Evolutionary conservation across 176 grass and related monocot genomes (phyloP), one percentile per base, ranked within the genome.

Genomic region (Oryza coarctata): DNA sequence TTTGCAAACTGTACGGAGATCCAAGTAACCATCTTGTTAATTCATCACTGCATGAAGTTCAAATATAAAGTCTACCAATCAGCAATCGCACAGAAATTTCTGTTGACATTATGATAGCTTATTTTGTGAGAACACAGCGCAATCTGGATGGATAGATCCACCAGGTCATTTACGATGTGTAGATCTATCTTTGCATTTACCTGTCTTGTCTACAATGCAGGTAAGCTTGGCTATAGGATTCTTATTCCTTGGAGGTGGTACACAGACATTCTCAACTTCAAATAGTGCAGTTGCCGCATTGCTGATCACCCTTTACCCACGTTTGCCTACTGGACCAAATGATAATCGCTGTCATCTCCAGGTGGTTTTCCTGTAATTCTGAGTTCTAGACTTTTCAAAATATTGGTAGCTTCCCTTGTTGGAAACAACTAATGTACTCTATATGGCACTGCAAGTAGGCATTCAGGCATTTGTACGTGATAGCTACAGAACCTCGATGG

Each of bases 261-360:
- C 91, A 86, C 92, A 94, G 55, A 94, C 92, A 49, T 94, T 98
- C 87, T 94, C 95, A 75, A 94, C 92, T 68, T 87, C 79, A 52
- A 98, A 93, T 71, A 94, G 95, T 77, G 90, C 90, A 71, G 73
- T 98, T 89, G 95, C 95, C 65, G 88, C 95, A 78, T 74, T 98
- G 28, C 84, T 98, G 35, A 91, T 94, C 73, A 89, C 92, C 39
- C 86, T 98, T 40, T 98, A 94, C 82, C 95, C 95, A 34, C 90
- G 95, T 87, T 91, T 98, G 77, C 95, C 95, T 74, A 89, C 92
- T 71, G 95, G 90, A 69, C 95, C 95, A 86, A 98, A 93, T 91
- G 95, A 98, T 70, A 98, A 98, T 86, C 90, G 95, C 32, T 98
- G 92, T 68, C 90, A 94, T 88, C 95, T 98, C 86, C 95, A 98